These are phyloP conservation scores for Candida mattraensis DNA, from an alignment of 805 yeast genomes.

Conservation along the genomic window DNA sequence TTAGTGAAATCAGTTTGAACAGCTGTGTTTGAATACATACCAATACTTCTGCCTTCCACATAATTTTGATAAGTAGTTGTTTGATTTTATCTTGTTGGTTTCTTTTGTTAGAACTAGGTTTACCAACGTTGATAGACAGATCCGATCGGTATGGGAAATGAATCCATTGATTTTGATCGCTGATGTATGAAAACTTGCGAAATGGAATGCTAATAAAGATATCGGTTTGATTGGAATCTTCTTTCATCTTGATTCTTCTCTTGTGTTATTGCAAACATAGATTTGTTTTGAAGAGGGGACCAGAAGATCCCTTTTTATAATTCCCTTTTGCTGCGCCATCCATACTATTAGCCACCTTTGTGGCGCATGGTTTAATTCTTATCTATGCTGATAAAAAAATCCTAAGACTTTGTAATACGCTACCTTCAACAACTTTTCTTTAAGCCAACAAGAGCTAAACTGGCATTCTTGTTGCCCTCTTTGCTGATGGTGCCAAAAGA, in stretches of 20 bases:
- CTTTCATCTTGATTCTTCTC: too few relatives aligned
- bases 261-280: too few relatives aligned
- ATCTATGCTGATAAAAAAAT: too few relatives aligned
- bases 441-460: too few relatives aligned
- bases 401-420: background rate
- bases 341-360: too few relatives aligned
- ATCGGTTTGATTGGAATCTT: too few relatives aligned
- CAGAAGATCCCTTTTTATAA: background rate
- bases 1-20: background rate
- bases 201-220: too few relatives aligned
- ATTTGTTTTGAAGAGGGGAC: too few relatives aligned
- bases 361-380: too few relatives aligned
- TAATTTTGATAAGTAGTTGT: constrained; percentile 17
- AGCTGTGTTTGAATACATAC: constrained; percentile 8
- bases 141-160: constrained; percentile 29
- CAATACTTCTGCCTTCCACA: constrained; percentile 25
- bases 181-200: constrained; percentile 23
- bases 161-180: constrained; percentile 21
- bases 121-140: constrained; percentile 18
- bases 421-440: too few relatives aligned
- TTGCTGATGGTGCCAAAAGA: too few relatives aligned
- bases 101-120: constrained; percentile 1
- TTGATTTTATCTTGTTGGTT: constrained; percentile 3
- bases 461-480: too few relatives aligned
- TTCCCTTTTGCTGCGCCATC: constrained; percentile 1